Conservation (phyloP, 768 basidiomycete species). For the Kwoniella sp. region DNA sequence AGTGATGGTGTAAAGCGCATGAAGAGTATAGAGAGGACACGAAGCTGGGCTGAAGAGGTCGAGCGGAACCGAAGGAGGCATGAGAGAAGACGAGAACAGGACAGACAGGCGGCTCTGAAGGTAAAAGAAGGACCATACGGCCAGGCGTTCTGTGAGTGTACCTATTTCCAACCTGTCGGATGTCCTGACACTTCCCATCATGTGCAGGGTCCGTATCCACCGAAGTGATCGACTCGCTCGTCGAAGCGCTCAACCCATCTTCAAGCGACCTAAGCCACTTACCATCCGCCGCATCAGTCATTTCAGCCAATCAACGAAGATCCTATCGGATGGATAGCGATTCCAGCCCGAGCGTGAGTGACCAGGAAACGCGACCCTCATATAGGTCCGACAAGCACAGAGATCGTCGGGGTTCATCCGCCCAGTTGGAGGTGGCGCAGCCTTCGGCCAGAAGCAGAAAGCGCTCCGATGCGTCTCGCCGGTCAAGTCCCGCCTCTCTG, state of each 20-base stretch:
- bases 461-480: background rate
- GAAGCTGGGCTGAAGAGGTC: conserved; percentile 38
- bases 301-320: conserved; percentile 13
- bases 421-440: background rate
- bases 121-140: background rate
- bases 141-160: conserved; percentile 9
- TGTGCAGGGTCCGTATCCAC: conserved; percentile 14
- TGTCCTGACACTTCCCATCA: too few species aligned
- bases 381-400: background rate
- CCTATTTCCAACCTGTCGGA: too few species aligned
- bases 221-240: conserved; percentile 22
- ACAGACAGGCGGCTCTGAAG: background rate
- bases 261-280: conserved; percentile 2
- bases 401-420: background rate
- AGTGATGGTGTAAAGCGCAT: background rate
- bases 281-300: conserved; percentile 8
- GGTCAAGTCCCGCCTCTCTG: background rate
- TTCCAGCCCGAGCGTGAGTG: background rate
- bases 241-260: conserved; percentile 17
- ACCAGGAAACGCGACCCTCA: background rate
- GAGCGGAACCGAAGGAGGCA: conserved; percentile 10
- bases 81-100: conserved; percentile 8
- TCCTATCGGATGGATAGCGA: conserved; percentile 13
- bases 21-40: conserved; percentile 33
- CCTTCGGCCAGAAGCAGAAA: background rate